Evolutionary conservation across 78 protist genomes (phyloP).

Genomic region (Dictyostelium capitatum): DNA sequence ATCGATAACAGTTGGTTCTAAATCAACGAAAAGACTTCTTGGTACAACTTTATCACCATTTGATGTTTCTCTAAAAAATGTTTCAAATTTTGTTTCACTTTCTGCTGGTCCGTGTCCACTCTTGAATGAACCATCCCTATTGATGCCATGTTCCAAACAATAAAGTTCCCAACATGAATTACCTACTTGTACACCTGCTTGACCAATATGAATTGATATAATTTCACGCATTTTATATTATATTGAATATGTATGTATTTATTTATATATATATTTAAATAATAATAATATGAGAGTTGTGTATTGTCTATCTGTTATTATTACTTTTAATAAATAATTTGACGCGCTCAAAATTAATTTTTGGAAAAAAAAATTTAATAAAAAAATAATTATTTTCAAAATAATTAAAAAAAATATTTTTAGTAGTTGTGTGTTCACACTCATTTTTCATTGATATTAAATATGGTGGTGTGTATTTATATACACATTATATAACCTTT

Average conservation of each 20-base stretch:
- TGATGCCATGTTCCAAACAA: constrained; percentile 97
- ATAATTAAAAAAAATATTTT: too few species aligned
- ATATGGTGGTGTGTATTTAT: too few species aligned
- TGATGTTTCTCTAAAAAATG: constrained; percentile 96
- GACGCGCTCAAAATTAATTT: too few species aligned
- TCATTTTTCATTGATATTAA: too few species aligned
- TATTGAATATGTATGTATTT: too few species aligned
- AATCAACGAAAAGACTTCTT: constrained; percentile 95
- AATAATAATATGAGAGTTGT: not conserved
- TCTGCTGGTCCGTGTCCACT: constrained; percentile 93
- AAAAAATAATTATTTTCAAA: too few species aligned
- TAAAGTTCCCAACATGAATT: constrained; percentile 99
- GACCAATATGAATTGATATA: constrained; percentile 95
- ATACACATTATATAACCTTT: too few species aligned
- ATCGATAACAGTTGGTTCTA: constrained; percentile 98
- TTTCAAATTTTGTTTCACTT: constrained; percentile 71
- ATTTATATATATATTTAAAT: not conserved
- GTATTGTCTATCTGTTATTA: too few species aligned
- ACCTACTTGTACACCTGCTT: constrained; percentile 96
- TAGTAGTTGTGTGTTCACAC: too few species aligned
- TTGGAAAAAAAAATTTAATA: too few species aligned
- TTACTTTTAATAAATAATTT: too few species aligned
- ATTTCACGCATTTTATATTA: constrained; percentile 88
- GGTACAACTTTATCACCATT: constrained; percentile 96
- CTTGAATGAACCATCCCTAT: constrained; percentile 96